phyloP scores from a whole-genome alignment of 2,329 filamentous ascomycete species.

The Chaetothyriales sp. region DNA sequence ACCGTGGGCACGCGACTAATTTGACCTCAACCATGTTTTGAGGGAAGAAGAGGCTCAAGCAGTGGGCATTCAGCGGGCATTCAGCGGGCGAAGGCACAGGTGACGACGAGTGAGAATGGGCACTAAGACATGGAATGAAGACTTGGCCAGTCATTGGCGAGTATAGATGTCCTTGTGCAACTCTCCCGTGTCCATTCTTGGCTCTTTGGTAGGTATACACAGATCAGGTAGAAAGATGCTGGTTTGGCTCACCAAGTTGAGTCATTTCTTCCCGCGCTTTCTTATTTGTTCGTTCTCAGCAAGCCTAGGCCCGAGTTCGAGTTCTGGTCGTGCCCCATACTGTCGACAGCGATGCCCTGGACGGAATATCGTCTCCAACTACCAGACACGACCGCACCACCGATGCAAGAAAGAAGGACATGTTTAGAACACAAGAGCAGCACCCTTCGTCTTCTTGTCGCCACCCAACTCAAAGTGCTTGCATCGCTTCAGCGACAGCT shows the following conservation, averaged over 20 bases:
- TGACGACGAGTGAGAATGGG: neutral
- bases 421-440: conserved; percentile 96
- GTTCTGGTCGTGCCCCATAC: neutral
- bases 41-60: neutral
- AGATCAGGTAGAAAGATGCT: neutral
- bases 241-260: neutral
- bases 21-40: neutral
- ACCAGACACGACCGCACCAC: neutral
- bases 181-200: neutral
- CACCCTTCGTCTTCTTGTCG: conserved; percentile 99
- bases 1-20: neutral
- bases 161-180: neutral
- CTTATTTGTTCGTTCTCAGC: neutral
- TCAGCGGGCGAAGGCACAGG: neutral
- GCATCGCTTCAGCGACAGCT: conserved; percentile 98
- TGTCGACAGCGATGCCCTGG: neutral
- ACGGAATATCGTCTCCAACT: neutral
- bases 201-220: neutral
- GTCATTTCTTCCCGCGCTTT: neutral
- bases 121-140: neutral
- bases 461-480: conserved; percentile 99
- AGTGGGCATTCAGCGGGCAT: neutral
- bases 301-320: neutral
- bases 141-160: neutral
- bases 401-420: conserved; percentile 5